Conservation (phyloP, 2,329 filamentous ascomycete genomes). For the Mycosphaerella sp. region DNA sequence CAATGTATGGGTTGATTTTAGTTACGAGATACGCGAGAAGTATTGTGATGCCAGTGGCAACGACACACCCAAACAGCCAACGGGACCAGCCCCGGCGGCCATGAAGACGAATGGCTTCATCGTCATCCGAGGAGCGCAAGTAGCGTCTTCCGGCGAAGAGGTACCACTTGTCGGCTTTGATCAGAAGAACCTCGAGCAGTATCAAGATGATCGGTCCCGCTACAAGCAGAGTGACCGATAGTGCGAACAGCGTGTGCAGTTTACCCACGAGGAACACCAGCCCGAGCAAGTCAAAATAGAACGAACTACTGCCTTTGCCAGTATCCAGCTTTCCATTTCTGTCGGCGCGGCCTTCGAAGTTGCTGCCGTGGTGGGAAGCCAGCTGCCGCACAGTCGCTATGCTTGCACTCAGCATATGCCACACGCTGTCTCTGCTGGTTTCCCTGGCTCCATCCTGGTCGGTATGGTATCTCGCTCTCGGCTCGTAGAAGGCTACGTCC, state of each 20-base stretch:
- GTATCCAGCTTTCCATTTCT: conserved; percentile 57
- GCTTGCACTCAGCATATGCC: conserved; percentile 91
- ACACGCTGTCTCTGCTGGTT: conserved; percentile 63
- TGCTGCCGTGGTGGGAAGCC: conserved; percentile 59
- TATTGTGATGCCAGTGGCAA: conserved; percentile 62
- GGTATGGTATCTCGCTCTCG: conserved; percentile 83
- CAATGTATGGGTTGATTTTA: conserved; percentile 80
- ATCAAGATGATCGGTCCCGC: conserved; percentile 69
- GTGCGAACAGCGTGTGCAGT: conserved; percentile 77
- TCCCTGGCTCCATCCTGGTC: conserved; percentile 79
- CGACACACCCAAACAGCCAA: conserved; percentile 66
- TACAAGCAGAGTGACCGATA: conserved; percentile 76
- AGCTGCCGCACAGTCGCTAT: conserved; percentile 67
- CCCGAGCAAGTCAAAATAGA: conserved; percentile 95
- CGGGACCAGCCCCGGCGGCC: conserved; percentile 80
- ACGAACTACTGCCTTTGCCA: conserved; percentile 54
- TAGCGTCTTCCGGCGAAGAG: conserved; percentile 65
- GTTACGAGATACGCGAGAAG: conserved; percentile 67
- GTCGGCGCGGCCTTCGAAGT: conserved; percentile 57
- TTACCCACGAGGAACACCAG: conserved; percentile 69
- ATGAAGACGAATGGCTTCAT: conserved; percentile 56
- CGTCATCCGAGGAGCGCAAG: conserved; percentile 53
- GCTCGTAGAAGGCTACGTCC: conserved; percentile 86
- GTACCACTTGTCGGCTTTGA: conserved; percentile 75
- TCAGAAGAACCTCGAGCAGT: conserved; percentile 61